A percentile compares a stretch with the other conserved stretches of the same genome.
Conservation (phyloP, 116 monocot genomes). For the Iris pallida region DNA sequence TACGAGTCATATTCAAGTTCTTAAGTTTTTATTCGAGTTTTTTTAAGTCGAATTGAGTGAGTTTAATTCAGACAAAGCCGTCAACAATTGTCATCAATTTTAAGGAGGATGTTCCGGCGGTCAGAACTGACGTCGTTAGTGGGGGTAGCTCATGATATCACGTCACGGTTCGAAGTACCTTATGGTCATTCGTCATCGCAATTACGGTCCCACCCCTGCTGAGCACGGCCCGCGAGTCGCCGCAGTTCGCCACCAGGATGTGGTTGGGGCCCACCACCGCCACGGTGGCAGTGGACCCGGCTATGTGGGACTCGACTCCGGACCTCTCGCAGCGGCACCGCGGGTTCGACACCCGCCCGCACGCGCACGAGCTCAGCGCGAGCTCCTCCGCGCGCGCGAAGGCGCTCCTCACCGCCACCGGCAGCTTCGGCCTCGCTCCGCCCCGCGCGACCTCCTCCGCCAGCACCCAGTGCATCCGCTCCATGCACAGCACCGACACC, state of each 20-base stretch:
- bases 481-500: slow-evolving; percentile 35
- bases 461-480: slow-evolving; percentile 32
- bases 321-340: slow-evolving; percentile 11
- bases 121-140: too few relatives aligned
- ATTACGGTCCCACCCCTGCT: slow-evolving; percentile 25
- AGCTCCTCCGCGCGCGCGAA: slow-evolving; percentile 31
- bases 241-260: slow-evolving; percentile 45
- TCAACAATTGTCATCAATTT: too few relatives aligned
- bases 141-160: too few relatives aligned
- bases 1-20: too few relatives aligned
- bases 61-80: too few relatives aligned
- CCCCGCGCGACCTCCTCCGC: slow-evolving; percentile 23
- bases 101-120: too few relatives aligned
- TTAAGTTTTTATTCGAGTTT: too few relatives aligned
- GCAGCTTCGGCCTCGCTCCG: not conserved
- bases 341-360: slow-evolving; percentile 1
- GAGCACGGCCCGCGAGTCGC: slow-evolving; percentile 49
- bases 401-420: slow-evolving; percentile 9
- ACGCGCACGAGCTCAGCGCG: not conserved
- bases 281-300: slow-evolving; percentile 47
- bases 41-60: too few relatives aligned
- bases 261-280: slow-evolving; percentile 17
- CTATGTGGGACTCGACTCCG: slow-evolving; percentile 19
- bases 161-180: slow-evolving; percentile 20
- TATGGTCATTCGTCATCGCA: slow-evolving; percentile 43